Base-by-base conservation (phyloP, 345 rosid genomes). In the Eucalyptus caleyi region DNA sequence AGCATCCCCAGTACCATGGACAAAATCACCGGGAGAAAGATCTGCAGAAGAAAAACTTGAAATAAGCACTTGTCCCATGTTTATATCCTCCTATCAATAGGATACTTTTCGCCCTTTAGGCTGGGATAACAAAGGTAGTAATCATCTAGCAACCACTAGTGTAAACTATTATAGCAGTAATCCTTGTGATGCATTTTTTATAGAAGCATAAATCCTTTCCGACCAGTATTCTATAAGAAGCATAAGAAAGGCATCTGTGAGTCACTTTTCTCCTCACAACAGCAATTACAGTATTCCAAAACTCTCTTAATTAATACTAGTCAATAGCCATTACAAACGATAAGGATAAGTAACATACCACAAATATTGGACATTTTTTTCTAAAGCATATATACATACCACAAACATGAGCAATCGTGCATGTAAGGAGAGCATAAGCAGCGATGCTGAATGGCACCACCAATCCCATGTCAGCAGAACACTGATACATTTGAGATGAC, bases 361-460 rank as follows among this genome's bases (percentile, higher is more conserved):
- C 67, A 60, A 12, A 60, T 27, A 60, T 11, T 27, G 67, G 67
- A 60, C 7, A 1, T 27, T 60, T 60, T 60, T 60, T 12, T 27
- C 8, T 60, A 27, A n/a, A 47, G 37, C 59, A 59, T 30, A 50
- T 53, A 85, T 83, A 56, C 90, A 89, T 95, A 97, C 98, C 97
- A 90, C 99, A 97, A 89, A 98, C 95, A 88, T 96, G 99, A 92
- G 99, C 99, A 89, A 98, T 94, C 90, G 94, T 95, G 94, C 94
- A 94, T 32, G 98, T 95, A 88, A 97, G 93, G 49, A 97, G 98
- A 65, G 98, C 95, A 92, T 98, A 96, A 21, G 99, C 94, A 23
- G 98, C 99, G 87, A 98, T 95, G 94, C 95, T 98, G 92, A 98
- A 96, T 6, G 99, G 99, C 91, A 98, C 99, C 7, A 97, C 98